Conservation (phyloP, 495 filamentous ascomycete species). For the Evernia prunastri region DNA sequence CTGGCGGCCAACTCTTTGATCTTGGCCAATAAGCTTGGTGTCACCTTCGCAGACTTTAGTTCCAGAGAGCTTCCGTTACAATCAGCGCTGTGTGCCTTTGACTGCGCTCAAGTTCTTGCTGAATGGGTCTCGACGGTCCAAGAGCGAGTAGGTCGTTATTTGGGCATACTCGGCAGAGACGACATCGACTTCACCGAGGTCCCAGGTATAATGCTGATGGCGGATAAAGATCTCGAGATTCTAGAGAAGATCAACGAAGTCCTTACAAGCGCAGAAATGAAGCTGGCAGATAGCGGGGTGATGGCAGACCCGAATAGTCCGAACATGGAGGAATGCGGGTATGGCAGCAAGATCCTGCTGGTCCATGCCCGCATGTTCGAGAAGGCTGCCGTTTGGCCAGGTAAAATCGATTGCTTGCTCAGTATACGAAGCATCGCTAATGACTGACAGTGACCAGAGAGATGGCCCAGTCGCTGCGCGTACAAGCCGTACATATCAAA, state of each 20-base stretch:
- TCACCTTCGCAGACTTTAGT: conserved; percentile 79
- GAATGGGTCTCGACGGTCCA: conserved; percentile 96
- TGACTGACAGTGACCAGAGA: conserved; percentile 63
- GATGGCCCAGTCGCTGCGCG: conserved; percentile 80
- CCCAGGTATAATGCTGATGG: conserved; percentile 80
- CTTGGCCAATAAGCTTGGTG: conserved; percentile 81
- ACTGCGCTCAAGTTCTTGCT: conserved; percentile 93
- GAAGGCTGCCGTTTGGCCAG: conserved; percentile 85
- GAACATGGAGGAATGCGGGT: conserved; percentile 60
- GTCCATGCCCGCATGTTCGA: conserved; percentile 87
- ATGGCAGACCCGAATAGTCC: conserved; percentile 51
- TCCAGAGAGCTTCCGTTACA: conserved; percentile 89
- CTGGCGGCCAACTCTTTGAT: conserved; percentile 89
- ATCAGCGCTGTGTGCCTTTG: conserved; percentile 87
- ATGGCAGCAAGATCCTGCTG: conserved; percentile 77
- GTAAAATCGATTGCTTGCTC: conserved; percentile 44
- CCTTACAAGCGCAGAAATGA: conserved; percentile 68
- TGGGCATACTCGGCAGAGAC: conserved; percentile 81
- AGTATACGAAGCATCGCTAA: conserved; percentile 29
- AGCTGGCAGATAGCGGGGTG: conserved; percentile 58
- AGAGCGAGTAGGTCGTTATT: conserved; percentile 81
- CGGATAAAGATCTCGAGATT: conserved; percentile 86
- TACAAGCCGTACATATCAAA: conserved; percentile 76
- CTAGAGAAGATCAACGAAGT: conserved; percentile 80
- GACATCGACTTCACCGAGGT: conserved; percentile 69